phyloP scores from a whole-genome alignment of 345 rosid genomes.

The Eucalyptus pumila region DNA sequence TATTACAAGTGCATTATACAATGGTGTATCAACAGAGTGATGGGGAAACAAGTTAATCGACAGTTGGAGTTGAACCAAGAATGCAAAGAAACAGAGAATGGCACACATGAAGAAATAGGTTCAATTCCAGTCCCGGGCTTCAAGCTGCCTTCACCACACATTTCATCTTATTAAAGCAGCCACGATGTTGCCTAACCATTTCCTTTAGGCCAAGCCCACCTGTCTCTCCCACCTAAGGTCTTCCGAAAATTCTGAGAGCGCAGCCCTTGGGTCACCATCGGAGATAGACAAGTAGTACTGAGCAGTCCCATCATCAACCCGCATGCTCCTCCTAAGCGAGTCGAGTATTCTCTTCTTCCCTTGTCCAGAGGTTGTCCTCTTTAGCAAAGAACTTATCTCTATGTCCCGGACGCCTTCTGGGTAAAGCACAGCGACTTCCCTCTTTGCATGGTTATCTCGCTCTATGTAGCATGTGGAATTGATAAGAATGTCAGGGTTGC shows the following conservation, averaged over 20 bases:
- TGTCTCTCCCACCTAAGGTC: conserved; percentile 77
- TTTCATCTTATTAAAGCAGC: neutral
- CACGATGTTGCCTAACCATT: neutral
- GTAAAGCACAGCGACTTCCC: conserved; percentile 81
- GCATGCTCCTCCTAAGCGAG: conserved; percentile 85
- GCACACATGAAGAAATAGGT: neutral
- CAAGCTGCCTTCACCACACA: neutral
- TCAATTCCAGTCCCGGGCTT: neutral
- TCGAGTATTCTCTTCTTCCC: conserved; percentile 55
- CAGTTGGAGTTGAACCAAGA: neutral
- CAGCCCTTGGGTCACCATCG: conserved; percentile 68
- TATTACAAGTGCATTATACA: neutral
- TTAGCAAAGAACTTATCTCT: conserved; percentile 10
- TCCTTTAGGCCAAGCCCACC: conserved; percentile 5
- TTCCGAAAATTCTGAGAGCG: conserved; percentile 52
- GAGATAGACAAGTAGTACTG: conserved; percentile 70
- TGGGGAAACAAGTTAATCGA: neutral
- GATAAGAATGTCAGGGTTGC: conserved; percentile 45
- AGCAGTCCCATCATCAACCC: conserved; percentile 79
- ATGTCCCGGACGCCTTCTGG: conserved; percentile 44
- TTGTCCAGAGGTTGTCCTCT: conserved; percentile 20
- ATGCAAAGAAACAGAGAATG: neutral
- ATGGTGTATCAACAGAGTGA: neutral
- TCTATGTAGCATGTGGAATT: conserved; percentile 70
- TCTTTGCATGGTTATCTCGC: conserved; percentile 54